Percentiles rank a stretch among this genome's conserved stretches.
Conservation (phyloP, 2,329 filamentous ascomycete genomes). For the Aspergillus texensis region DNA sequence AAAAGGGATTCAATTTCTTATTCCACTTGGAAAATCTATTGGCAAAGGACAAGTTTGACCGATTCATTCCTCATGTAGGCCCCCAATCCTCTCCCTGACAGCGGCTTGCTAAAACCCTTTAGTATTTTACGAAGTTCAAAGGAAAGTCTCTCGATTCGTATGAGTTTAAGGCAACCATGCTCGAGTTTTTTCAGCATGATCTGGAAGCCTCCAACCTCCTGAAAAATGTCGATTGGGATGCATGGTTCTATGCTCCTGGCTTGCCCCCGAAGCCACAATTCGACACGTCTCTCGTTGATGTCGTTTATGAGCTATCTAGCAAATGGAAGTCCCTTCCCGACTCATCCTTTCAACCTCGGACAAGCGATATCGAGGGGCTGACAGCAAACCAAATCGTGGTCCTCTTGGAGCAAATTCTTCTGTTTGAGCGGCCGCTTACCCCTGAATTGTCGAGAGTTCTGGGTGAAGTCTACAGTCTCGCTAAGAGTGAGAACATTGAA, state of each 20-base stretch:
- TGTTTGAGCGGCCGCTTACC: conserved; percentile 65
- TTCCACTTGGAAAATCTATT: conserved; percentile 87
- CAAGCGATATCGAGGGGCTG: conserved; percentile 72
- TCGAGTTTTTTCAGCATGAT: conserved; percentile 80
- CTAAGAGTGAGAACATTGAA: conserved; percentile 81
- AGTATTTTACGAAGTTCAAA: conserved; percentile 84
- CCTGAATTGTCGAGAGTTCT: conserved; percentile 69
- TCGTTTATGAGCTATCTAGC: conserved; percentile 78
- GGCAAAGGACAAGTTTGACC: conserved; percentile 84
- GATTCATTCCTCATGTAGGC: conserved; percentile 79
- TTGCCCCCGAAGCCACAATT: conserved; percentile 89
- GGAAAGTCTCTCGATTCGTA: conserved; percentile 88
- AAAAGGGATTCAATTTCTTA: conserved; percentile 94
- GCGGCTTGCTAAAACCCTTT: conserved; percentile 4
- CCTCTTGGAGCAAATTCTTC: conserved; percentile 79
- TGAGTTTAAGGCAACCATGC: conserved; percentile 86
- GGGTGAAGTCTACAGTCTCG: conserved; percentile 73
- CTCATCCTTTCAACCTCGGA: conserved; percentile 60
- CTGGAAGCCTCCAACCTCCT: conserved; percentile 63
- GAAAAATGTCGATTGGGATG: conserved; percentile 81
- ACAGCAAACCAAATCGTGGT: conserved; percentile 88
- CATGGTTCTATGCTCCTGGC: conserved; percentile 84
- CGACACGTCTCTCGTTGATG: conserved; percentile 82
- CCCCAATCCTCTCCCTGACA: background rate
- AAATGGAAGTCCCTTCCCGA: conserved; percentile 69